Evolutionary conservation across 2,329 filamentous ascomycete species (phyloP).

Genomic region (Colletotrichum euphorbiae): DNA sequence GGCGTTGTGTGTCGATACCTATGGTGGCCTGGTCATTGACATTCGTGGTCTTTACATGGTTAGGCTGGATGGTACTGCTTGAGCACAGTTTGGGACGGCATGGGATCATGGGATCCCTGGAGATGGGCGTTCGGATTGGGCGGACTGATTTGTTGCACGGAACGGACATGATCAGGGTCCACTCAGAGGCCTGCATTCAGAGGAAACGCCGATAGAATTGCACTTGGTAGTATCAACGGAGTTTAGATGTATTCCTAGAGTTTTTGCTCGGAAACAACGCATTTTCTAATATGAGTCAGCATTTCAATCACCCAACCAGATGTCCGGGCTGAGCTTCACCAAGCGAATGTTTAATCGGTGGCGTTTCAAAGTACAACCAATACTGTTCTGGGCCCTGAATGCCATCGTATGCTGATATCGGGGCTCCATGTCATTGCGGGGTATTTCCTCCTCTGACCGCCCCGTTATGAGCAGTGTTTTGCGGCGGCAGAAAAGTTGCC

Average conservation of each 20-base stretch:
- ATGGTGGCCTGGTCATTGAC: constrained; percentile 26
- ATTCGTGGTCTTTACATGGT: constrained; percentile 30
- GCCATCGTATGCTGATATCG: constrained; percentile 19
- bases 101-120: constrained; percentile 30
- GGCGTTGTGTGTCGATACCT: constrained; percentile 31
- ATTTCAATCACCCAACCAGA: neutral
- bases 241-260: constrained; percentile 30
- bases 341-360: neutral
- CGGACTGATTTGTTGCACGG: constrained; percentile 29
- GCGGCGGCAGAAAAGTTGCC: constrained; percentile 35
- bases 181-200: constrained; percentile 12
- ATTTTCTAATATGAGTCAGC: constrained; percentile 7
- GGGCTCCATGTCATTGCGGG: constrained; percentile 32
- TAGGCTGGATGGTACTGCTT: constrained; percentile 25
- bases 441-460: constrained; percentile 15
- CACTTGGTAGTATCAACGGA: constrained; percentile 14
- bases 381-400: constrained; percentile 13
- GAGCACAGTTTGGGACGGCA: constrained; percentile 25
- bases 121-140: constrained; percentile 35
- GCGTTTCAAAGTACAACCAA: neutral
- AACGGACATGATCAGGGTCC: constrained; percentile 26
- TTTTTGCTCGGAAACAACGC: constrained; percentile 19
- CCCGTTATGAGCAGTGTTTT: neutral
- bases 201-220: constrained; percentile 23
- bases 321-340: neutral